phyloP scores from a whole-genome alignment of 345 rosid genomes.

The Eucalyptus albens region DNA sequence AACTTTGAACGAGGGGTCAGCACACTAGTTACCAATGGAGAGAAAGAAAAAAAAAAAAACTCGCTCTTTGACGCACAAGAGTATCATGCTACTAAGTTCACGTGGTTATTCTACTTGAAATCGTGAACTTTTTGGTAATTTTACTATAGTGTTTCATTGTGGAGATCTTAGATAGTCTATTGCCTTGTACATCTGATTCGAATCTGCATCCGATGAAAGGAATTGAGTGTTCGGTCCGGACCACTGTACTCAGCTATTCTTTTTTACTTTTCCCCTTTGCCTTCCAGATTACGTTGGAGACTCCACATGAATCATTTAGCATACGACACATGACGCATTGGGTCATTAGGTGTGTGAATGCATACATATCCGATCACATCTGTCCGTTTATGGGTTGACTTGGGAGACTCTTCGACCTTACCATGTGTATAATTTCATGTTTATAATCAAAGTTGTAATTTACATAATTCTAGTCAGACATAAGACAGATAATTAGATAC shows the following conservation, averaged over 20 bases:
- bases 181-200: neutral
- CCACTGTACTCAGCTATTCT: neutral
- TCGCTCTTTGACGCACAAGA: neutral
- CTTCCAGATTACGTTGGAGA: neutral
- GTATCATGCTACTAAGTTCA: neutral
- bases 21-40: neutral
- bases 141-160: neutral
- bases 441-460: neutral
- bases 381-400: neutral
- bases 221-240: neutral
- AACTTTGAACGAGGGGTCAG: neutral
- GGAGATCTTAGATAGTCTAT: neutral
- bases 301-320: neutral
- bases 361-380: neutral
- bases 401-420: neutral
- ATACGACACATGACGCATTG: neutral
- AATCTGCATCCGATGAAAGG: neutral
- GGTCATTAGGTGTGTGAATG: neutral
- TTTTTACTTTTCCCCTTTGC: neutral
- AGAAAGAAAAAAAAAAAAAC: fast-evolving
- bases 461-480: neutral
- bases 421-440: neutral
- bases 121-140: neutral
- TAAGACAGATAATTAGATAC: neutral
- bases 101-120: neutral